Percentiles rank a stretch among this genome's conserved stretches.
Evolutionary conservation across 2,329 filamentous ascomycete species (phyloP).

Genomic region (Nigrospora oryzae): DNA sequence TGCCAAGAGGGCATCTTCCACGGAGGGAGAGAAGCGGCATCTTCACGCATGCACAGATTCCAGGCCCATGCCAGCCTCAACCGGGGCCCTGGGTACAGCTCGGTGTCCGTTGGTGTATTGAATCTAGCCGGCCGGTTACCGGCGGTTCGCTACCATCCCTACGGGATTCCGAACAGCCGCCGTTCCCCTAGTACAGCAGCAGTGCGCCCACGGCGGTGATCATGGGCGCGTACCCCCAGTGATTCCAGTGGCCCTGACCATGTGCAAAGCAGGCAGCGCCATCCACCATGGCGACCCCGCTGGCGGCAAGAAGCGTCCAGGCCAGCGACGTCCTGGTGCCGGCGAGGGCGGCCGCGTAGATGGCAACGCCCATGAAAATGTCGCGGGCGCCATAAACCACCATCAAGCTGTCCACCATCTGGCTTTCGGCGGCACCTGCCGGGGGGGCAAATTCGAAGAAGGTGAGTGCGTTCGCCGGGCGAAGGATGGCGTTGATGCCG

Average conservation of each 20-base stretch:
- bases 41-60: too few species aligned
- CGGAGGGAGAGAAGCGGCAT: too few species aligned
- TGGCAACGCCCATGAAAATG: conserved; percentile 35
- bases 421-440: conserved; percentile 18
- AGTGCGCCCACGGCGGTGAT: conserved; percentile 22
- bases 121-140: too few species aligned
- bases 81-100: too few species aligned
- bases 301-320: conserved; percentile 29
- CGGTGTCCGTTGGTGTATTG: too few species aligned
- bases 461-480: conserved; percentile 21
- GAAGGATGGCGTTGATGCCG: conserved; percentile 29
- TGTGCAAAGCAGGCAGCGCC: conserved; percentile 29
- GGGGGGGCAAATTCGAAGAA: conserved; percentile 28
- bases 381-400: conserved; percentile 38
- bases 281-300: conserved; percentile 34
- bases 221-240: conserved; percentile 39
- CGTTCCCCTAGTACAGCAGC: background rate
- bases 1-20: too few species aligned
- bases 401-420: conserved; percentile 34
- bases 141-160: too few species aligned
- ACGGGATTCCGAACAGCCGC: too few species aligned
- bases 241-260: conserved; percentile 34
- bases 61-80: too few species aligned
- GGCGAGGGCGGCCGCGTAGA: conserved; percentile 24
- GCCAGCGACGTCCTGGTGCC: conserved; percentile 31